Evolutionary conservation across 2,329 filamentous ascomycete species (phyloP).

Genomic region (Pseudovirgaria hyperparasitica): DNA sequence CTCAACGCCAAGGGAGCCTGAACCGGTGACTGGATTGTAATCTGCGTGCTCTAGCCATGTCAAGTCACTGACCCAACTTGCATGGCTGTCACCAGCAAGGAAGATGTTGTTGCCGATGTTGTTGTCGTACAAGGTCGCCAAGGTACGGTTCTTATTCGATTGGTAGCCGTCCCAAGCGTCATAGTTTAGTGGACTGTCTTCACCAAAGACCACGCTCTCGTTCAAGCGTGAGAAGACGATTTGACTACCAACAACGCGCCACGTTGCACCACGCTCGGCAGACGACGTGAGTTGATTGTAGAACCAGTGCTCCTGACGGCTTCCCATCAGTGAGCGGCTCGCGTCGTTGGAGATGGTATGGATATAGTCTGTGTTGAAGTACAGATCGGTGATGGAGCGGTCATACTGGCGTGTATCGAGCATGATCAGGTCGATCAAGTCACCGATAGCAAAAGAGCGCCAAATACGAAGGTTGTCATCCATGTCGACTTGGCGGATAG

Average conservation of each 20-base stretch:
- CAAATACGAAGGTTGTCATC: conserved; percentile 31
- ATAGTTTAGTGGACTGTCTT: conserved; percentile 32
- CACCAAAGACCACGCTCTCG: conserved; percentile 21
- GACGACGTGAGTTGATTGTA: conserved; percentile 37
- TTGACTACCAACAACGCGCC: conserved; percentile 59
- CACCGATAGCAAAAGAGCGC: conserved; percentile 27
- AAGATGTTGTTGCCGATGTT: conserved; percentile 59
- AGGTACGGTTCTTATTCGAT: conserved; percentile 56
- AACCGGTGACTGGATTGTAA: conserved; percentile 24
- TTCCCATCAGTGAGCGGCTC: conserved; percentile 55
- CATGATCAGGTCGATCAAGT: conserved; percentile 28
- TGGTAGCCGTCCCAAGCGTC: conserved; percentile 52
- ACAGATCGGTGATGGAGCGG: conserved; percentile 18
- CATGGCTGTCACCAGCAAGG: conserved; percentile 56
- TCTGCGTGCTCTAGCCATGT: conserved; percentile 27
- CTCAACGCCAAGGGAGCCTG: conserved; percentile 30
- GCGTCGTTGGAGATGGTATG: conserved; percentile 50
- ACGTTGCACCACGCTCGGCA: conserved; percentile 47
- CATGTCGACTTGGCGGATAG: conserved; percentile 29
- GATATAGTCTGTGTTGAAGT: conserved; percentile 47
- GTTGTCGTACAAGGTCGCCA: conserved; percentile 51
- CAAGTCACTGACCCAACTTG: conserved; percentile 39
- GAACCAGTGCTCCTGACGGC: conserved; percentile 56
- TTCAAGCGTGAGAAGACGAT: conserved; percentile 28
- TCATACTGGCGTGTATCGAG: conserved; percentile 30